phyloP scores from a whole-genome alignment of 2,329 filamentous ascomycete genomes.

The Leptosphaerulina australis region DNA sequence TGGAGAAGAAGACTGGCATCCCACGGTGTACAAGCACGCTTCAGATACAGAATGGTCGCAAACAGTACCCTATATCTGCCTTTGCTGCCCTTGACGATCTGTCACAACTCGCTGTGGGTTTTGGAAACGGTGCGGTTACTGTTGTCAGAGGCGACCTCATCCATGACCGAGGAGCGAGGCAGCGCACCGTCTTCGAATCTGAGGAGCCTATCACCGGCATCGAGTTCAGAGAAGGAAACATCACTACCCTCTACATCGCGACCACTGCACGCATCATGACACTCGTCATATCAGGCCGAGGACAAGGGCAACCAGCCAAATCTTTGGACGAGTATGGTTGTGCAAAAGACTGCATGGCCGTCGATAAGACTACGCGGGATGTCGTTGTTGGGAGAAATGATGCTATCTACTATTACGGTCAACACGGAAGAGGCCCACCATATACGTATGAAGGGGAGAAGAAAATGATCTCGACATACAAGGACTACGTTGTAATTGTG shows the following conservation, averaged over 20 bases:
- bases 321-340: slow-evolving; percentile 90
- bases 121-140: slow-evolving; percentile 92
- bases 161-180: slow-evolving; percentile 91
- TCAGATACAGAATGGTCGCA: slow-evolving; percentile 84
- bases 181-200: slow-evolving; percentile 93
- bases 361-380: slow-evolving; percentile 79
- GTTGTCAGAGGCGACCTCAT: slow-evolving; percentile 93
- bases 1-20: slow-evolving; percentile 89
- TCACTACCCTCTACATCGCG: slow-evolving; percentile 85
- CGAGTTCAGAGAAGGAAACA: slow-evolving; percentile 69
- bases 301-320: slow-evolving; percentile 86
- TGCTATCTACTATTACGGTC: slow-evolving; percentile 90
- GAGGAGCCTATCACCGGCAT: slow-evolving; percentile 95
- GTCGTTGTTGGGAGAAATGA: slow-evolving; percentile 93
- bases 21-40: slow-evolving; percentile 88
- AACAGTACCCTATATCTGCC: slow-evolving; percentile 93
- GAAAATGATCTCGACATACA: slow-evolving; percentile 76
- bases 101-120: slow-evolving; percentile 91
- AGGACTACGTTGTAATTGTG: slow-evolving; percentile 85
- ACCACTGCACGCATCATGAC: slow-evolving; percentile 89
- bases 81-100: slow-evolving; percentile 87
- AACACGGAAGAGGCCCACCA: slow-evolving; percentile 82
- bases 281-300: slow-evolving; percentile 82
- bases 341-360: slow-evolving; percentile 91
- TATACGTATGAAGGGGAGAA: slow-evolving; percentile 93